Conservation (phyloP, 768 basidiomycete genomes). For the Mrakia hoshinonis region DNA sequence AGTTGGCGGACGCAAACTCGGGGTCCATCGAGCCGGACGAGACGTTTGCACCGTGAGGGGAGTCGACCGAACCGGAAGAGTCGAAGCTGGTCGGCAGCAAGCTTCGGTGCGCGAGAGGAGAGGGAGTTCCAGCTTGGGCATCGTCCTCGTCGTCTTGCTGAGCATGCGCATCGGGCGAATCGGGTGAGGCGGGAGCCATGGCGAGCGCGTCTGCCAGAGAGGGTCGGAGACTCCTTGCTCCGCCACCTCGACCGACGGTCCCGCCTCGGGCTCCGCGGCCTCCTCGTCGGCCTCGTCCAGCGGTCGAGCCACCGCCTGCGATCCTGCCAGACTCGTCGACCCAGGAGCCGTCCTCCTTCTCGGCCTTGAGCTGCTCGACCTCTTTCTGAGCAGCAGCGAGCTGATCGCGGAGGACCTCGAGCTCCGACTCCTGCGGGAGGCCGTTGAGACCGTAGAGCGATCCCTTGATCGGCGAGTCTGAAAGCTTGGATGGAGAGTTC, state of each 20-base stretch:
- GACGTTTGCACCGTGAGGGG: neutral
- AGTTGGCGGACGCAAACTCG: slow-evolving; percentile 8
- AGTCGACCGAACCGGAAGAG: neutral
- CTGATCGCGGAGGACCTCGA: slow-evolving; percentile 34
- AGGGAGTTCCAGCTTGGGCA: neutral
- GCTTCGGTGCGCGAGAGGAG: neutral
- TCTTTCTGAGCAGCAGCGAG: slow-evolving; percentile 37
- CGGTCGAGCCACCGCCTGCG: neutral
- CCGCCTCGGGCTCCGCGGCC: slow-evolving; percentile 30
- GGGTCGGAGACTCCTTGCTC: neutral
- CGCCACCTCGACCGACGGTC: slow-evolving; percentile 15
- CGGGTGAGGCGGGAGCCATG: neutral
- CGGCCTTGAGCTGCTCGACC: slow-evolving; percentile 33
- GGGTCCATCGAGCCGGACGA: slow-evolving; percentile 4
- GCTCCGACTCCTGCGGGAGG: slow-evolving; percentile 34
- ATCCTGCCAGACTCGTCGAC: slow-evolving; percentile 7
- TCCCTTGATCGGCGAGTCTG: neutral
- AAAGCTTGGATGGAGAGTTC: slow-evolving; percentile 32
- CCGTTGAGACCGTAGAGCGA: slow-evolving; percentile 28
- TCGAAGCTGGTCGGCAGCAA: slow-evolving; percentile 6
- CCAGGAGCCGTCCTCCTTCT: slow-evolving; percentile 23
- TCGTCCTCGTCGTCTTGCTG: neutral
- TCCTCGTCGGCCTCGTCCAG: slow-evolving; percentile 32
- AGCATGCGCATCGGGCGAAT: neutral
- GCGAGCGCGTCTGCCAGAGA: slow-evolving; percentile 15